Percentiles rank a stretch among this genome's conserved stretches.
Evolutionary conservation across 169 alveolate species (phyloP).

Genomic region (Sarcocystis neurona): DNA sequence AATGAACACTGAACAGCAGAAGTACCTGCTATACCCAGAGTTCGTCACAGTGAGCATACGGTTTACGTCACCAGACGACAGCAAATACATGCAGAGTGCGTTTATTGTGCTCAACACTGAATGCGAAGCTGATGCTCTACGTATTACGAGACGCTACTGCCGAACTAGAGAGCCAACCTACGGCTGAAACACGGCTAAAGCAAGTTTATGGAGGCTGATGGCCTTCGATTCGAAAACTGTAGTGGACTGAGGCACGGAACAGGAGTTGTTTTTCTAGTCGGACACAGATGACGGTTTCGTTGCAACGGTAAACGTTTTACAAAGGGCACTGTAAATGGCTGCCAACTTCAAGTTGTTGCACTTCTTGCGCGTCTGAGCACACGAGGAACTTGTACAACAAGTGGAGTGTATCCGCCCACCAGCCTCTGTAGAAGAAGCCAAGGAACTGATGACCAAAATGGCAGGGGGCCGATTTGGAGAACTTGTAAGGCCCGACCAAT

Average conservation of each 20-base stretch:
- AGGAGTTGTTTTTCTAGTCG: conserved; percentile 47
- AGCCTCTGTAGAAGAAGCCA: conserved; percentile 37
- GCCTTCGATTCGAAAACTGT: too few relatives aligned
- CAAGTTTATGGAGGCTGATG: too few relatives aligned
- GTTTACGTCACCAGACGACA: too few relatives aligned
- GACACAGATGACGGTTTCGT: conserved; percentile 60
- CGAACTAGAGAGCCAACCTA: conserved; percentile 14
- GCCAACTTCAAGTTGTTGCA: neutral
- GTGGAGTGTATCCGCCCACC: conserved; percentile 46
- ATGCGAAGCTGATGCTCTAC: conserved; percentile 42
- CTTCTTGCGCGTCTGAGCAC: neutral
- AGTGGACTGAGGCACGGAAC: too few relatives aligned
- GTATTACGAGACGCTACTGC: conserved; percentile 46
- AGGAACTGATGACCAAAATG: conserved; percentile 48
- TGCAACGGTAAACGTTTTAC: conserved; percentile 35
- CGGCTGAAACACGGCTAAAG: conserved; percentile 13
- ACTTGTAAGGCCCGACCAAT: conserved; percentile 34
- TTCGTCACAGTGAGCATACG: neutral
- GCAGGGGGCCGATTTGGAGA: conserved; percentile 61
- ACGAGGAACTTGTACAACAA: conserved; percentile 47
- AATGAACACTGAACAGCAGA: neutral
- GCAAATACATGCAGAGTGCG: too few relatives aligned
- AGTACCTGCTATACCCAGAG: neutral
- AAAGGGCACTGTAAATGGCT: neutral
- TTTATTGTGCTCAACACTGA: too few relatives aligned